Conservation (phyloP, 148 eudicot genomes). For the Euryodendron excelsum region DNA sequence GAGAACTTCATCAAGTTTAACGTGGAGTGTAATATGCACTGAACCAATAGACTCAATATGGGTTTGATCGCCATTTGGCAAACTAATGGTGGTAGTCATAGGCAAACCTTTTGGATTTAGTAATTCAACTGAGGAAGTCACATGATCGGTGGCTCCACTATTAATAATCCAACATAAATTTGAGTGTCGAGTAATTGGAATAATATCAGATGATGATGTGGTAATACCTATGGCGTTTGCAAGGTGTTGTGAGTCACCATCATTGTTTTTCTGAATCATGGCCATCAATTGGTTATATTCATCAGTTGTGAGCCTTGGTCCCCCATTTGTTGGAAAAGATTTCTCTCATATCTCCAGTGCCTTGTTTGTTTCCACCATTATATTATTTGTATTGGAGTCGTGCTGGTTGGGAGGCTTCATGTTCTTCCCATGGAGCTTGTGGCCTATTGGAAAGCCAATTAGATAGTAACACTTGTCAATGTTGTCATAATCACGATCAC, state of each 20-base stretch:
- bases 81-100: neutral
- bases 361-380: neutral
- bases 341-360: neutral
- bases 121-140: neutral
- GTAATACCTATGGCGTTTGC: conserved; percentile 1
- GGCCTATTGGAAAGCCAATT: neutral
- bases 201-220: neutral
- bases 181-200: neutral
- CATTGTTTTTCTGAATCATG: conserved; percentile 1
- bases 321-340: neutral
- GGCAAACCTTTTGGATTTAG: neutral
- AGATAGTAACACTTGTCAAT: neutral
- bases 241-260: neutral
- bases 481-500: neutral
- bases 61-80: neutral
- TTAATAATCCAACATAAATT: neutral
- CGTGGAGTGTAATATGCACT: neutral
- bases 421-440: neutral
- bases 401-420: neutral
- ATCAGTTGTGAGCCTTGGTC: neutral
- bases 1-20: too few relatives aligned
- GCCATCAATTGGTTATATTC: neutral
- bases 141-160: neutral
- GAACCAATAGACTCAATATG: neutral
- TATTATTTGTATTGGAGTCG: neutral